A percentile compares a stretch with the other conserved stretches of the same genome.
These are phyloP conservation scores for Ascocoryne sarcoides DNA, from an alignment of 2,329 filamentous ascomycete species.

Conservation along the genomic window DNA sequence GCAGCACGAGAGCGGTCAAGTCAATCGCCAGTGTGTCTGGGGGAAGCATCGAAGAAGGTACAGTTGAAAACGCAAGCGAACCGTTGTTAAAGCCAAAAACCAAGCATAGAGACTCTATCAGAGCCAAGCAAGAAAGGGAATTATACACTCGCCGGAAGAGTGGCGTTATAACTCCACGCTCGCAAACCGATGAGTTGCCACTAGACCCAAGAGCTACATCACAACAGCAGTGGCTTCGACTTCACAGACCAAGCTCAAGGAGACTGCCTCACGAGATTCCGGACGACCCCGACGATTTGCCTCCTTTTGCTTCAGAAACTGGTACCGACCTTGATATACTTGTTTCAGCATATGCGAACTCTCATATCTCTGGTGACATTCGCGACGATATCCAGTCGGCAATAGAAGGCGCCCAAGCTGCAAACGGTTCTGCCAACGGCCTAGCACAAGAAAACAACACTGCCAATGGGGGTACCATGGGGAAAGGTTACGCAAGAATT, in stretches of 20 bases:
- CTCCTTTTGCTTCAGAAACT: slow-evolving; percentile 45
- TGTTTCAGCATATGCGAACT: slow-evolving; percentile 65
- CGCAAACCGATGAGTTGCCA: slow-evolving; percentile 50
- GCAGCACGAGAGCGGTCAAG: slow-evolving; percentile 81
- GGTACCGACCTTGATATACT: slow-evolving; percentile 81
- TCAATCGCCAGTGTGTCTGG: slow-evolving; percentile 80
- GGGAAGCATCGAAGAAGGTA: slow-evolving; percentile 57
- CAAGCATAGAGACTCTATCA: slow-evolving; percentile 72
- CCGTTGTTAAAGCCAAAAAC: slow-evolving; percentile 55
- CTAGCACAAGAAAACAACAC: slow-evolving; percentile 42
- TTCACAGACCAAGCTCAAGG: slow-evolving; percentile 43
- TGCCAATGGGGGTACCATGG: slow-evolving; percentile 47
- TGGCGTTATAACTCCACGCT: slow-evolving; percentile 52
- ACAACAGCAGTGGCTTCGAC: slow-evolving; percentile 50
- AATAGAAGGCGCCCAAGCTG: slow-evolving; percentile 52
- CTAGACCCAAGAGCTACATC: slow-evolving; percentile 35
- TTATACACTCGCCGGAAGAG: slow-evolving; percentile 78
- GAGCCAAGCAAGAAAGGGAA: slow-evolving; percentile 78
- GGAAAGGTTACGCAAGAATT: slow-evolving; percentile 75
- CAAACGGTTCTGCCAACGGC: slow-evolving; percentile 55
- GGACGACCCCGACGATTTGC: slow-evolving; percentile 61
- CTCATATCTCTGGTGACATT: slow-evolving; percentile 65
- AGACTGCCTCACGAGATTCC: slow-evolving; percentile 49
- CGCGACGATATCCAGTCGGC: slow-evolving; percentile 71
- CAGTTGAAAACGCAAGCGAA: slow-evolving; percentile 48